Evolutionary conservation across 75 land plant genomes (phyloP).

Genomic region (Cupressus sempervirens): DNA sequence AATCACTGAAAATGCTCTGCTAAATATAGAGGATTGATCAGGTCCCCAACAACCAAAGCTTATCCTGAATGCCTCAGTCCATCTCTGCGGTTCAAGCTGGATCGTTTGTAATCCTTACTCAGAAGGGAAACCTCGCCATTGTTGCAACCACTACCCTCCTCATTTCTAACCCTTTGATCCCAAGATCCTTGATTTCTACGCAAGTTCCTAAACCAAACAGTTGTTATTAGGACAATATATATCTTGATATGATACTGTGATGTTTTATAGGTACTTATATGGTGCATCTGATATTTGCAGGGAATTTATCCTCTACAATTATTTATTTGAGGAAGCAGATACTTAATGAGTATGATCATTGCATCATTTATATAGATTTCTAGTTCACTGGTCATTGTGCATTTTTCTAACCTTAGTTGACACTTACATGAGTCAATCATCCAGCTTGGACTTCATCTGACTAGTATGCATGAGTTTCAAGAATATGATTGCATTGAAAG

Average conservation of each 20-base stretch:
- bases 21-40: constrained; percentile 48
- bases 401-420: background rate
- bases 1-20: constrained; percentile 51
- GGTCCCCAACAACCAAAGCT: constrained; percentile 58
- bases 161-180: too few species aligned
- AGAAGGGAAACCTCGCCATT: too few species aligned
- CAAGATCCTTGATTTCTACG: too few species aligned
- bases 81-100: constrained; percentile 21
- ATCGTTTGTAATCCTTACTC: too few species aligned
- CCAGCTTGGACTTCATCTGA: background rate
- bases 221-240: background rate
- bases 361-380: constrained; percentile 12
- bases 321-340: constrained; percentile 17
- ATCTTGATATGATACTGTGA: background rate
- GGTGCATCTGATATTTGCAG: constrained; percentile 2
- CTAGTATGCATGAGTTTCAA: background rate
- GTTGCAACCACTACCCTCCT: too few species aligned
- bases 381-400: background rate
- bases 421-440: background rate
- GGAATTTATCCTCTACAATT: constrained; percentile 17
- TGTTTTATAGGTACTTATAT: background rate
- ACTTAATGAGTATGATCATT: constrained; percentile 18
- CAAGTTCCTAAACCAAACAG: too few species aligned
- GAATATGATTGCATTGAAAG: background rate
- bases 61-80: constrained; percentile 49